These are phyloP conservation scores for Purpureocillium lavendulum DNA, from an alignment of 2,329 filamentous ascomycete genomes.

Conservation along the genomic window DNA sequence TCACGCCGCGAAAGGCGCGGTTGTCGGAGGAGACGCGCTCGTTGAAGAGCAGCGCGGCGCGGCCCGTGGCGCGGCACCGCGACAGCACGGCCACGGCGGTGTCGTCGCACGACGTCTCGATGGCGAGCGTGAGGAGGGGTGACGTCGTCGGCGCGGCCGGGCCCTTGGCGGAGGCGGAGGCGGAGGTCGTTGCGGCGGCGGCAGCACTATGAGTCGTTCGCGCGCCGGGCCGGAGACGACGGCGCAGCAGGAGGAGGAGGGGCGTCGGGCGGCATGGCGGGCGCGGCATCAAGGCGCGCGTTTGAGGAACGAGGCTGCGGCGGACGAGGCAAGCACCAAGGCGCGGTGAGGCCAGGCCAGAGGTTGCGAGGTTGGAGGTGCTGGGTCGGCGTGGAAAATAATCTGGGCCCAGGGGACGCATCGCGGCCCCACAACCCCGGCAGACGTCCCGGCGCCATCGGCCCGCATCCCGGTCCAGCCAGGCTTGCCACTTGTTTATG, in stretches of 20 bases:
- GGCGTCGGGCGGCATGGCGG: conserved; percentile 3
- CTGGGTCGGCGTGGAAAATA: background rate
- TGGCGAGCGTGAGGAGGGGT: conserved; percentile 54
- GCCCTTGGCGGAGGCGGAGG: background rate
- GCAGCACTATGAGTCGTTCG: conserved; percentile 1
- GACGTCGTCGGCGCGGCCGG: conserved; percentile 8
- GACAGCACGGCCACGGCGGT: conserved; percentile 80
- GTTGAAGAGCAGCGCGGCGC: conserved; percentile 64
- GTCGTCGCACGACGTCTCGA: conserved; percentile 87
- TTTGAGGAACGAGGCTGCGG: background rate
- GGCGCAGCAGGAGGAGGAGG: background rate
- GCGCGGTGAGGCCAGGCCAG: background rate
- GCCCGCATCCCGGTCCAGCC: too few species aligned
- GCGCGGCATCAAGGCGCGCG: conserved; percentile 3
- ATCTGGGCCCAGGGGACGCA: background rate
- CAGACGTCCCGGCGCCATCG: background rate
- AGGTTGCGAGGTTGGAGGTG: background rate
- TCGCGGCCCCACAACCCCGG: background rate
- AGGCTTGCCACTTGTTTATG: too few species aligned
- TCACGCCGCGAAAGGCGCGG: conserved; percentile 65
- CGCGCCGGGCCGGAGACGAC: background rate
- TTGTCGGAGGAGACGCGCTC: conserved; percentile 76
- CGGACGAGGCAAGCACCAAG: background rate
- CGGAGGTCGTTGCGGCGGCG: too few species aligned
- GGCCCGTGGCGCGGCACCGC: conserved; percentile 27